Evolutionary conservation across 768 basidiomycete species (phyloP).

Genomic region (Tulasnella sp.): DNA sequence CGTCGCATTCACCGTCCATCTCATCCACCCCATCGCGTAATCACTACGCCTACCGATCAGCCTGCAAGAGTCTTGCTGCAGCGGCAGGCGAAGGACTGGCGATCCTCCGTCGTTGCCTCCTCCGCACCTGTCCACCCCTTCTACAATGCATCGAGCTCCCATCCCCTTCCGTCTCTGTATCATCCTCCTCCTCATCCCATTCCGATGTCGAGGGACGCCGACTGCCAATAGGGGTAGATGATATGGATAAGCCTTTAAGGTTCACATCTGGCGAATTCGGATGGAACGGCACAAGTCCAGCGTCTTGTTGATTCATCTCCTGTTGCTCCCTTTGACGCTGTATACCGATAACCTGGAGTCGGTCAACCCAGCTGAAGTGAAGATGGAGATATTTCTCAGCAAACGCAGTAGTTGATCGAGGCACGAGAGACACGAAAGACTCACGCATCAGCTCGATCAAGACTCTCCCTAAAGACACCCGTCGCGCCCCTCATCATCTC

Average conservation of each 20-base stretch:
- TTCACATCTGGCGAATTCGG: conserved; percentile 12
- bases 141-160: background rate
- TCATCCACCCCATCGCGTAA: background rate
- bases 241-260: conserved; percentile 6
- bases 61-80: background rate
- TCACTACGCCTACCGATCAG: background rate
- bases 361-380: conserved; percentile 65
- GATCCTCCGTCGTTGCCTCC: conserved; percentile 10
- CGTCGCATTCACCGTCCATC: background rate
- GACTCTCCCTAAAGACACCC: conserved; percentile 74
- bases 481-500: conserved; percentile 89
- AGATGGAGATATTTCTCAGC: conserved; percentile 15
- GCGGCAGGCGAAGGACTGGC: conserved; percentile 11
- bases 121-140: background rate
- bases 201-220: conserved; percentile 2
- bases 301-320: background rate
- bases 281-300: background rate
- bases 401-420: conserved; percentile 8
- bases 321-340: conserved; percentile 38
- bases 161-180: conserved; percentile 11
- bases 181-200: conserved; percentile 7
- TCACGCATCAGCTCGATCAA: conserved; percentile 78
- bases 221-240: background rate
- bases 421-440: conserved; percentile 26
- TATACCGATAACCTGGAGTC: conserved; percentile 65